These are phyloP conservation scores for Lactarius trivialis DNA, from an alignment of 768 basidiomycete species.

Conservation along the genomic window DNA sequence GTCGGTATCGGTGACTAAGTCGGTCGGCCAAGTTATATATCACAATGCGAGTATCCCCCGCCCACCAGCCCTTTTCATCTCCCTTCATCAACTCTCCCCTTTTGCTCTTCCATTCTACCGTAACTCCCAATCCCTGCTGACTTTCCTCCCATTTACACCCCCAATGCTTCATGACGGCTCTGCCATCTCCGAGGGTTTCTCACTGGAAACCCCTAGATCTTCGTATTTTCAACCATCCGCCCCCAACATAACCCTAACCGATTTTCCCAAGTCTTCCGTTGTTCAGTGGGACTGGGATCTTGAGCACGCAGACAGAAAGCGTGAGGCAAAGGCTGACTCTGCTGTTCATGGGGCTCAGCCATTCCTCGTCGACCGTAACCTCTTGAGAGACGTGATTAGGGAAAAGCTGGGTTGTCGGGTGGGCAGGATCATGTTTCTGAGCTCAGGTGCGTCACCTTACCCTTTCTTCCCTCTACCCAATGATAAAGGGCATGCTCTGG, in stretches of 20 bases:
- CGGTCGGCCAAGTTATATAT: neutral
- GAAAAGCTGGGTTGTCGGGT: constrained; percentile 64
- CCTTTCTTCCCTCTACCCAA: constrained; percentile 19
- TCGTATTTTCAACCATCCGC: neutral
- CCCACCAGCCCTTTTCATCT: neutral
- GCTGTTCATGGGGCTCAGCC: constrained; percentile 55
- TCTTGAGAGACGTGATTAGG: constrained; percentile 70
- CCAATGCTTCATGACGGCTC: constrained; percentile 19
- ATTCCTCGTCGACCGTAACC: constrained; percentile 68
- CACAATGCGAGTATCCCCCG: neutral
- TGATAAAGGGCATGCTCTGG: constrained; percentile 9
- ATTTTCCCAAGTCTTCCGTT: neutral
- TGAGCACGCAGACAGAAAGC: constrained; percentile 64
- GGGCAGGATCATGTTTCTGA: constrained; percentile 64
- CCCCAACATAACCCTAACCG: constrained; percentile 3
- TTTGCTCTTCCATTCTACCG: neutral
- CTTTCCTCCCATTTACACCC: neutral
- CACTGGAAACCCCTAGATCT: constrained; percentile 9
- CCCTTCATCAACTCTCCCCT: neutral
- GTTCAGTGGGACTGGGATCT: constrained; percentile 65
- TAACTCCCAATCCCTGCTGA: neutral
- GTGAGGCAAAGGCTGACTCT: constrained; percentile 57
- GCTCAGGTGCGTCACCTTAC: constrained; percentile 48
- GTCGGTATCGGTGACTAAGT: neutral
- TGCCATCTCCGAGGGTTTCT: neutral